Evolutionary conservation across 2,329 filamentous ascomycete species (phyloP).

Genomic region (Didymella segeticola): DNA sequence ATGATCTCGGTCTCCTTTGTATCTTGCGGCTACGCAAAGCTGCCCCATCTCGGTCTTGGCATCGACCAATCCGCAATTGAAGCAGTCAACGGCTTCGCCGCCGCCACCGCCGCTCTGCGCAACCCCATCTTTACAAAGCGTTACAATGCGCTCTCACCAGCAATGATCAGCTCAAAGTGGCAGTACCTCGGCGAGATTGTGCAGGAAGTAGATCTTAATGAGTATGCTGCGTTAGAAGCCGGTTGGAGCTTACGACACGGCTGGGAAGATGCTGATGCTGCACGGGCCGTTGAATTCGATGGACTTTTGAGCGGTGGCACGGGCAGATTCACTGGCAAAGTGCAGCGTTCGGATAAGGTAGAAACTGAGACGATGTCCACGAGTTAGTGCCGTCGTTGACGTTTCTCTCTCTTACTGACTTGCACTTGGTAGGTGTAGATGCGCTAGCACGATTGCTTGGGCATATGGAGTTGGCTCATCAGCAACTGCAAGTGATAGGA

Average conservation of each 20-base stretch:
- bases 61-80: slow-evolving; percentile 48
- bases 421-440: not conserved
- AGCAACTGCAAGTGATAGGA: not conserved
- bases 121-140: slow-evolving; percentile 40
- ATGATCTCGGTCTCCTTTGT: slow-evolving; percentile 59
- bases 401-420: not conserved
- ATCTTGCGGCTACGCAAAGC: slow-evolving; percentile 66
- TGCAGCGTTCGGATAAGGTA: slow-evolving; percentile 31
- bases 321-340: slow-evolving; percentile 48
- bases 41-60: slow-evolving; percentile 37
- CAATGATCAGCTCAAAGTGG: slow-evolving; percentile 50
- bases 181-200: slow-evolving; percentile 49
- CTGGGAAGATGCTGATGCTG: slow-evolving; percentile 42
- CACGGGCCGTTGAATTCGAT: slow-evolving; percentile 51
- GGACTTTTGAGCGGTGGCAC: slow-evolving; percentile 50
- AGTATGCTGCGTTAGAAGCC: slow-evolving; percentile 42
- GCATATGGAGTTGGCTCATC: not conserved
- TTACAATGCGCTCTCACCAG: slow-evolving; percentile 33
- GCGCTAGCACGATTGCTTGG: not conserved
- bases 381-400: slow-evolving; percentile 20
- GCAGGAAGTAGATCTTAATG: slow-evolving; percentile 44
- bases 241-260: slow-evolving; percentile 43
- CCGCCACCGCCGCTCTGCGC: slow-evolving; percentile 7
- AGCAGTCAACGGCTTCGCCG: slow-evolving; percentile 11
- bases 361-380: slow-evolving; percentile 13